These are phyloP conservation scores for Epichloe sp. DNA, from an alignment of 2,329 filamentous ascomycete species.

Conservation along the genomic window DNA sequence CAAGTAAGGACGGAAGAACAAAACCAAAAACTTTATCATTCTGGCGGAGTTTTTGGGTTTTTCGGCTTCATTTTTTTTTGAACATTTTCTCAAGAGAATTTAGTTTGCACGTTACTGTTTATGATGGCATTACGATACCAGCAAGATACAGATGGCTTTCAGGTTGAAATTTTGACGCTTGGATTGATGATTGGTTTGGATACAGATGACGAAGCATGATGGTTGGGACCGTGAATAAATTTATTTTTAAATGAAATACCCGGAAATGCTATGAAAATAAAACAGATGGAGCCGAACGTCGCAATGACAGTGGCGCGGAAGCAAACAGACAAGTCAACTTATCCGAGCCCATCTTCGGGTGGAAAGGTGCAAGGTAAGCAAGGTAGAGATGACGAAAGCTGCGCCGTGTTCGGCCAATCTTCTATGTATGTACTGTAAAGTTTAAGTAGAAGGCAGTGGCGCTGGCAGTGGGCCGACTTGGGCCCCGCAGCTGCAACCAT, in stretches of 20 bases:
- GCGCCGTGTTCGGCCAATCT: too few species aligned
- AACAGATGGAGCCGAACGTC: too few species aligned
- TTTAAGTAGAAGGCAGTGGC: too few species aligned
- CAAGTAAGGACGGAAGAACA: slow-evolving; percentile 2
- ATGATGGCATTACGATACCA: slow-evolving; percentile 8
- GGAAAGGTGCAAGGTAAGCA: too few species aligned
- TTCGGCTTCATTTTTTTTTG: neutral
- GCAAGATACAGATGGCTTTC: slow-evolving; percentile 1
- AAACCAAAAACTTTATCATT: neutral
- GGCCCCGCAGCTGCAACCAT: too few species aligned
- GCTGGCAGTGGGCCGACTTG: too few species aligned
- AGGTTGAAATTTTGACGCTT: neutral
- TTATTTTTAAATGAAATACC: neutral
- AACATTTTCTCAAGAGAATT: neutral
- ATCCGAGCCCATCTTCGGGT: too few species aligned
- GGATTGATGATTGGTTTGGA: neutral
- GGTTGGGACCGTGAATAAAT: neutral
- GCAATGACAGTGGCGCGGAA: too few species aligned
- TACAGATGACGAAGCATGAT: neutral
- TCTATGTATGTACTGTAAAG: too few species aligned
- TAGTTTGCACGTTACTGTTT: neutral
- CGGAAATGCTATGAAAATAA: neutral
- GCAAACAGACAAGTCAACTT: too few species aligned
- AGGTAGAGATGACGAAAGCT: too few species aligned
- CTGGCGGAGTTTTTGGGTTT: neutral